Evolutionary conservation across 805 yeast genomes (phyloP), one percentile per base, ranked within the genome.

Genomic region (Saturnispora zaruensis): DNA sequence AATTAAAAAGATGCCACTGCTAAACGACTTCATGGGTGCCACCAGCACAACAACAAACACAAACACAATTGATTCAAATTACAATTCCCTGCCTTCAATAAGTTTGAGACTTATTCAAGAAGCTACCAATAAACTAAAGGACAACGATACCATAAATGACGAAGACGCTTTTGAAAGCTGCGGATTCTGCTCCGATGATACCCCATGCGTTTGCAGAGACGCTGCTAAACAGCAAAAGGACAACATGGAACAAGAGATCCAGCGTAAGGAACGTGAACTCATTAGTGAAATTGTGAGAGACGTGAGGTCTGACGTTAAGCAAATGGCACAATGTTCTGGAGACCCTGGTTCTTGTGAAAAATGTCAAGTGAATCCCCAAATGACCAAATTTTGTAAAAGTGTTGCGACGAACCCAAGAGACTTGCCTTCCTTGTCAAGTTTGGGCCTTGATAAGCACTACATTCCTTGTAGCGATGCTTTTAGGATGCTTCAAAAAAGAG

Each of bases 391-490:
- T 67, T 89, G 96, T 69, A 81, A 95, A 1, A 86, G 95, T 0
- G 79, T 89, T 23, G 93, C 95, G 8, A 47, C 57, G 1, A 45
- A 52, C 25, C 13, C 40, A 18, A 25, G 20, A 24, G 48, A 45
- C 21, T 57, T 55, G 38, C 69, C 59, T 13, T 59, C 61, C 1
- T 56, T 58, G n/a, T 56, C 53, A 32, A 63, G 59, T 14, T 55
- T 62, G 18, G 66, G 64, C 28, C 53, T 64, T 24, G 59, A 55
- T 37, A 45, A 77, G 80, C 59, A 61, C 43, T 89, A 80, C 56
- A 87, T 89, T 44, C 95, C 96, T 2, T 84, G 93, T 61, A 81
- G 90, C 13, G 96, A 89, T 59, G 96, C 96, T 0, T 89, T 87
- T 67, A 84, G 82, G 66, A 87, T 96, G 2, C 74, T 90, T 46